Base-by-base conservation (phyloP, 176 grass and related monocot genomes). In the Oropetium thomaeum region DNA sequence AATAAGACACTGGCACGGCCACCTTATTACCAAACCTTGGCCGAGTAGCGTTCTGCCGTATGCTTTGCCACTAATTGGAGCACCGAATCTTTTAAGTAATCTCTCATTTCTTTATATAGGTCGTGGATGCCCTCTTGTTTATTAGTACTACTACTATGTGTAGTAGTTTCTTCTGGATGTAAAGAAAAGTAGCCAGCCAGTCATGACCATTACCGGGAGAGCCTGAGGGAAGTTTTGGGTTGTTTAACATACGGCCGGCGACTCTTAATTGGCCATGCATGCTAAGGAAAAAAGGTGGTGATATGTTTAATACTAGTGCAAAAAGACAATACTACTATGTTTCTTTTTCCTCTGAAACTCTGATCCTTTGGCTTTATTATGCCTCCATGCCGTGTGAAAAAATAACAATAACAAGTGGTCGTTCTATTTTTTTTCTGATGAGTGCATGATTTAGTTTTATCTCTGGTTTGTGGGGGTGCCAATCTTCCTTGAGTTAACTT, bases 111-210 rank as follows among this genome's bases (percentile, higher is more conserved):
- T 83, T 29, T 54, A 34, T 25, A 72, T 88, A 74, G 62, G 54
- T 69, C 20, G 27, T 63, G 28, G 42, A 79, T 67, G 62, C 37
- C 65, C 54, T 74, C 32, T 39, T 12, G 1, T 88, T n/a, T n/a
- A n/a, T n/a, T n/a, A n/a, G n/a, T n/a, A n/a, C n/a, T n/a, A n/a
- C n/a, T n/a, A n/a, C n/a, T n/a, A n/a, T n/a, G n/a, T n/a, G n/a
- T n/a, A n/a, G n/a, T n/a, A n/a, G n/a, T n/a, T n/a, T n/a, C n/a
- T 74, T 79, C 69, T 84, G 61, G 44, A 79, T 88, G 85, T 88
- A 83, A 88, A 79, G 85, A 62, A 78, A 83, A 63, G 85, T 83
- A 88, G 80, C 44, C 58, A 88, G 80, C 44, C 58, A 76, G 65
- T 30, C 75, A 88, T 68, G 75, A 74, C 80, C 80, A 54, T 57